Evolutionary conservation across 441 rosid genomes (phyloP), one percentile per base, ranked within the genome.

Genomic region (Metrosideros polymorpha): DNA sequence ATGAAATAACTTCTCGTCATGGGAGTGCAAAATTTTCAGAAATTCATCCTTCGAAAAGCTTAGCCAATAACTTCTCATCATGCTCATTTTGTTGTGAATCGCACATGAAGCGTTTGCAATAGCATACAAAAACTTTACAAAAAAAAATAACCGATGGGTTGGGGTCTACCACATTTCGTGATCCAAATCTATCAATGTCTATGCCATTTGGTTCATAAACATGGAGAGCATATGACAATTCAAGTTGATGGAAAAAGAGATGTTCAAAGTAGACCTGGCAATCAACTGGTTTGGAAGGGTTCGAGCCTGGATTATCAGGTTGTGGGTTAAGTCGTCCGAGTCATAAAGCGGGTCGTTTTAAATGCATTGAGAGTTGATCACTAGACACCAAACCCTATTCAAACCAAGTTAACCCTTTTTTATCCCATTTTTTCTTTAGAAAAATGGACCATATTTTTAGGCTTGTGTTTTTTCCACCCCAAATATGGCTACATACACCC

Each of bases 211-310:
- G 39, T 59, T 59, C 22, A 14, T 59, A 59, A 19, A 29, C 19
- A 59, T 2, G 39, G 22, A 29, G 39, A 59, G 32, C 22, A 59
- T 15, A 14, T 1, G 10, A 59, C 35, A 59, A 29, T 15, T 59
- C 9, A 59, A 4, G 71, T 29, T n/a, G 17, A 57, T n/a, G 63
- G 18, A 13, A n/a, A 57, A 57, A 14, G 1, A 59, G 32, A 29
- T 2, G 1, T 29, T 14, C 22, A 1, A 29, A 29, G 39, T 59
- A 15, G 2, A 29, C 22, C 2, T n/a, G 35, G 35, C 66, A 59
- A 57, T n/a, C 19, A n/a, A 0, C 32, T 6, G 4, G 66, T n/a
- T n/a, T 57, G 66, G 19, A 0, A 13, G 4, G 35, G 5, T 14
- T 59, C 35, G 0, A n/a, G 15, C 3, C 35, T 0, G 10, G 9